A percentile compares a stretch with the other conserved stretches of the same genome.
Evolutionary conservation across 2,329 filamentous ascomycete genomes (phyloP).

Genomic region (Neonectria ditissima): DNA sequence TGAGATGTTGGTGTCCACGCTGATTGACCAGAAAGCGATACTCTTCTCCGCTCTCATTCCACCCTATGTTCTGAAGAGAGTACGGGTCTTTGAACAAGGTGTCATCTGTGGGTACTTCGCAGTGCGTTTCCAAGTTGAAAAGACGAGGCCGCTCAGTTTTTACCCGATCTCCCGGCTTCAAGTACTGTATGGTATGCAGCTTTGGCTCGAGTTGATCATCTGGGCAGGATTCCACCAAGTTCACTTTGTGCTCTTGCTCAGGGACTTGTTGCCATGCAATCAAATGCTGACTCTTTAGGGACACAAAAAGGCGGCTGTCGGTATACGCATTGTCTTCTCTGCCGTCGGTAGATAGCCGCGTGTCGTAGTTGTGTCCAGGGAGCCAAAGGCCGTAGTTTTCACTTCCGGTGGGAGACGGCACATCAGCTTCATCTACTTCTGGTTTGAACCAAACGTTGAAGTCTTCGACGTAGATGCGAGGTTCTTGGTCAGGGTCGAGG

Average conservation of each 20-base stretch:
- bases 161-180: constrained; percentile 45
- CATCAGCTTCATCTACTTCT: not conserved
- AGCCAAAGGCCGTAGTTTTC: constrained; percentile 18
- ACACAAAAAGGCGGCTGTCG: constrained; percentile 29
- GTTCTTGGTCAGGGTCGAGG: not conserved
- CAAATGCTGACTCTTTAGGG: constrained; percentile 28
- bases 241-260: constrained; percentile 30
- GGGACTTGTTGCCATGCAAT: constrained; percentile 43
- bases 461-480: constrained; percentile 11
- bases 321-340: constrained; percentile 35
- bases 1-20: constrained; percentile 42
- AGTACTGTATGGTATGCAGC: constrained; percentile 35
- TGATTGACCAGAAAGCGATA: constrained; percentile 47
- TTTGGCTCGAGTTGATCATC: constrained; percentile 46
- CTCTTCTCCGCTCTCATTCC: constrained; percentile 38
- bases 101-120: constrained; percentile 39
- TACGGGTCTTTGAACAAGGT: constrained; percentile 42
- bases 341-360: constrained; percentile 36
- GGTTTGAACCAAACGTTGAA: constrained; percentile 16
- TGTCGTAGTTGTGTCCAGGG: constrained; percentile 13
- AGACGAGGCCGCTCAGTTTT: constrained; percentile 41
- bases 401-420: not conserved
- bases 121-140: constrained; percentile 35
- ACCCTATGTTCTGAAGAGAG: constrained; percentile 36
- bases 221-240: constrained; percentile 43